Conservation (phyloP, 1,284 basidiomycete species). For the Marasmius fiardii region DNA sequence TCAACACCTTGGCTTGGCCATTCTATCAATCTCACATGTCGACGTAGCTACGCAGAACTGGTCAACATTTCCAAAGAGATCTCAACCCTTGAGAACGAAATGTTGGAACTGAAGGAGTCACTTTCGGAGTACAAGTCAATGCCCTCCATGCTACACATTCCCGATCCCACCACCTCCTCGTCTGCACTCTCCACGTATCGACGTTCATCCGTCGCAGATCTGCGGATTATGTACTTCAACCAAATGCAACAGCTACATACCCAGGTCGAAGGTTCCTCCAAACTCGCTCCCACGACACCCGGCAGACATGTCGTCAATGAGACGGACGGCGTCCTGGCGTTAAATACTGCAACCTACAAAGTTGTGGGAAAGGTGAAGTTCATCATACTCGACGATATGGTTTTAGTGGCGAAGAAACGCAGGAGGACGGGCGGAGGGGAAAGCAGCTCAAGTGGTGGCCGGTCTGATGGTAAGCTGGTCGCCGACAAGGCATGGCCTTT, state of each 20-base stretch:
- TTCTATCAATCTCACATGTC: slow-evolving; percentile 3
- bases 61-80: slow-evolving; percentile 98
- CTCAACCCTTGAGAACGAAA: slow-evolving; percentile 93
- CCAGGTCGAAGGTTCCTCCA: slow-evolving; percentile 94
- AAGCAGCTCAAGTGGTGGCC: slow-evolving; percentile 26
- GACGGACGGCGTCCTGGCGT: slow-evolving; percentile 77
- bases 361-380: slow-evolving; percentile 85
- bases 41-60: slow-evolving; percentile 87
- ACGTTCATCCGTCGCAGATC: slow-evolving; percentile 89
- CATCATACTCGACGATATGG: slow-evolving; percentile 88
- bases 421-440: slow-evolving; percentile 42
- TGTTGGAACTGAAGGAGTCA: slow-evolving; percentile 94
- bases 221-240: slow-evolving; percentile 90
- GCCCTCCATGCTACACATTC: slow-evolving; percentile 89
- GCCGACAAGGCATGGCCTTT: slow-evolving; percentile 93
- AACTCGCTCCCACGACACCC: slow-evolving; percentile 87
- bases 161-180: slow-evolving; percentile 64
- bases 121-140: slow-evolving; percentile 94
- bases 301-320: slow-evolving; percentile 91
- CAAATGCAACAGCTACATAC: slow-evolving; percentile 92
- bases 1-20: not conserved
- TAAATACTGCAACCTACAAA: slow-evolving; percentile 96
- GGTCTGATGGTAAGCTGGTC: slow-evolving; percentile 66
- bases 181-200: slow-evolving; percentile 53
- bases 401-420: slow-evolving; percentile 76